Base-by-base conservation (phyloP, 208 protist species). In the Trypanosoma melophagium region DNA sequence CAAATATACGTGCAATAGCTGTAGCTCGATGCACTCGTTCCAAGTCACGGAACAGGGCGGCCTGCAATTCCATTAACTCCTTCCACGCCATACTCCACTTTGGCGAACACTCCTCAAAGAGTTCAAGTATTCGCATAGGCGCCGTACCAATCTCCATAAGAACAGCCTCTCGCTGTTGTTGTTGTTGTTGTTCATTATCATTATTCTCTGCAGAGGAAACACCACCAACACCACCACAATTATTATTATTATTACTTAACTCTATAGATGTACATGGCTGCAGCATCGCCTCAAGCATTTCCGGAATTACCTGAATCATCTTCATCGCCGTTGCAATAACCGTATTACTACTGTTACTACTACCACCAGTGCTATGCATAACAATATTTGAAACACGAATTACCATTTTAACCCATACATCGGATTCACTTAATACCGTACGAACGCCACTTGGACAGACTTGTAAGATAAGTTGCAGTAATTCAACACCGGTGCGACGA, bases 11-110 rank as follows among this genome's bases (percentile, higher is more conserved):
- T 0, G 83, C 84, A 16, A 92, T 66, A 7, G 82, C 74, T 7
- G 80, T 77, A 8, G 85, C 88, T 31, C 70, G 67, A 10, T 58
- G 10, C 0, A 94, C 72, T 53, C 76, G 78, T 12, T 80, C 77
- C 16, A 79, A 66, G 19, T 87, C 77, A 25, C 81, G 76, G 47
- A 94, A 71, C 22, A 94, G 62, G 25, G 61, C 69, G 16, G 81
- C 66, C 4, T 74, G 71, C 54, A 88, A 41, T 59, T 94, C 84
- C 83, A 91, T 94, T 56, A 90, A 62, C 74, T 94, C 85, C 73
- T 80, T 85, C 87, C 87, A 93, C 40, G 56, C 40, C 63, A 80
- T 81, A 12, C 71, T 60, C 83, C 84, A 93, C 56, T 80, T 69
- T 42, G 77, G 80, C 0, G 78, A 60, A 7, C 83, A 61, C 5